Evolutionary conservation across 805 yeast genomes (phyloP), one percentile per base, ranked within the genome.

Genomic region (Candida nanaspora): DNA sequence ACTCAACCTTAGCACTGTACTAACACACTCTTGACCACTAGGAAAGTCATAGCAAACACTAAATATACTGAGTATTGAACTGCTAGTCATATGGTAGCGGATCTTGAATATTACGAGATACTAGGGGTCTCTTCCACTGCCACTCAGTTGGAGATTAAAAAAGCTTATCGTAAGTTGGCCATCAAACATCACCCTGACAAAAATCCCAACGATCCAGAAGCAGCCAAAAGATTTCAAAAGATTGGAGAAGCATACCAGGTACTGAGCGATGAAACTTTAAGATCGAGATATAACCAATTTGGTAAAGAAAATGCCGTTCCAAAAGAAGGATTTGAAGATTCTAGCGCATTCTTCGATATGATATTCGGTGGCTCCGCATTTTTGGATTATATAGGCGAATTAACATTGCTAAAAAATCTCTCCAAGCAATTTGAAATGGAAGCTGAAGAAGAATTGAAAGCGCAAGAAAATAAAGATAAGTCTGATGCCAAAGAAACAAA

Each of bases 111-210:
- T 62, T 93, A 93, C 61, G 98, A 93, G 48, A 61, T 80, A 14
- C 66, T 93, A 38, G 85, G 77, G 29, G 82, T 91, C 15, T 51
- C 63, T 21, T 71, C 80, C 18, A 74, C 74, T 11, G 97, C 97
- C 16, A 72, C 84, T 0, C 80, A 80, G 4, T 68, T 76, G 10
- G 95, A 93, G 48, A 86, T 93, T 62, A 93, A 93, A 63, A 87
- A 87, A 59, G 95, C 97, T 0, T 93, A 93, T 62, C 74, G 98
- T 46, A 85, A 84, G 59, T 79, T 80, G 60, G 98, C 98, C 7
- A 83, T 91, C 62, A 71, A 69, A 43, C 84, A 86, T 38, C 98
- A 91, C 61, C 98, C 98, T 1, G 98, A 93, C 61, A 93, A 93
- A 67, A 87, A 91, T 56, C 96, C 95, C n/a, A 80, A 84, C 53